Conservation (phyloP, 2,329 filamentous ascomycete species). For the Fusarium sp. region DNA sequence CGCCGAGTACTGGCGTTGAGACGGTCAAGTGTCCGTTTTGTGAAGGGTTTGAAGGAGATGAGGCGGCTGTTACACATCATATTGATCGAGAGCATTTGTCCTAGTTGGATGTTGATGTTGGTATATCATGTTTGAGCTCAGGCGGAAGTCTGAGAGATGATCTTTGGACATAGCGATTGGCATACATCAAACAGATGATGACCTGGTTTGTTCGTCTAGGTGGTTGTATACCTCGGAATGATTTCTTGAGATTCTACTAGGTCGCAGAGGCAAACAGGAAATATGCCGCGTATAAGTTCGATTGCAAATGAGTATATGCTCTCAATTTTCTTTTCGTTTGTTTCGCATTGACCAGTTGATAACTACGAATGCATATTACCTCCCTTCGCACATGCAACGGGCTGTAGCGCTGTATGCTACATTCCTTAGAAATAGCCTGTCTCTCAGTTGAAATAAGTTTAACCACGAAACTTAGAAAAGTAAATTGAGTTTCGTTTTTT, state of each 20-base stretch:
- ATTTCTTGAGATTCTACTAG: neutral
- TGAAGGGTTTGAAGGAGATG: slow-evolving; percentile 74
- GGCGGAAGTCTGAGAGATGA: neutral
- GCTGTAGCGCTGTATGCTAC: neutral
- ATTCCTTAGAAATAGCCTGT: no score
- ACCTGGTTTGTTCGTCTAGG: neutral
- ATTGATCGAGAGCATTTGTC: slow-evolving; percentile 60
- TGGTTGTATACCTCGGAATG: neutral
- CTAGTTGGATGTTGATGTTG: slow-evolving; percentile 11
- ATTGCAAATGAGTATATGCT: neutral
- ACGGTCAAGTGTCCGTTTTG: slow-evolving; percentile 72
- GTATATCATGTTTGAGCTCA: neutral
- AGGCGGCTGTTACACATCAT: slow-evolving; percentile 75
- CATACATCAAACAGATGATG: neutral
- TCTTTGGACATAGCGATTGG: neutral
- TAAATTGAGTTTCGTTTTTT: neutral
- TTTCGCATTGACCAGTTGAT: no score
- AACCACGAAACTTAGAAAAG: neutral
- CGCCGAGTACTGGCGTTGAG: slow-evolving; percentile 1
- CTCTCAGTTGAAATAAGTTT: neutral
- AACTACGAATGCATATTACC: neutral
- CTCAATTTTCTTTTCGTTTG: no score
- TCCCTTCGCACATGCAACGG: neutral
- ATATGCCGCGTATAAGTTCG: neutral
- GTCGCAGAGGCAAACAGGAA: neutral